Evolutionary conservation across 495 filamentous ascomycete species (phyloP), one percentile per base, ranked within the genome.

Genomic region (Poronia punctata): DNA sequence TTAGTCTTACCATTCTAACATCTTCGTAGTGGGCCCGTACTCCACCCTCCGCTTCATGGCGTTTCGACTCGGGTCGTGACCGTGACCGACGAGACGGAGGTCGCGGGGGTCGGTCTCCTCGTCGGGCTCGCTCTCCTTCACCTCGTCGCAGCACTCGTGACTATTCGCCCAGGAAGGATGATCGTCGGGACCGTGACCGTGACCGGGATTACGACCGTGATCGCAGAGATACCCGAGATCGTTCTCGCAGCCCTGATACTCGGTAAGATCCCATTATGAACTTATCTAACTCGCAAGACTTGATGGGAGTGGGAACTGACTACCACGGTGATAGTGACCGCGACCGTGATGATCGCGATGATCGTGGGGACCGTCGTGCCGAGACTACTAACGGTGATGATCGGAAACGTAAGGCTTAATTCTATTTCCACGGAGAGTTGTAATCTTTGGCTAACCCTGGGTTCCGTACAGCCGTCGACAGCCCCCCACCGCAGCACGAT

Each of bases 1-100:
- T 29, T 33, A n/a, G 7, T 27, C 19, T 40, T 19, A 24, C 8
- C 14, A 33, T 30, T 38, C 22, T 57, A 38, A 46, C 46, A 64
- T 22, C 15, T 20, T 11, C 39, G 11, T 42, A 99, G 92, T 99
- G 92, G 92, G 92, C 92, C 53, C 86, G 92, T 49, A 99, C 92
- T 55, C 92, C 92, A 33, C 92, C 93, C 12, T 99, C 92, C 31
- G 93, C 93, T 31, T 96, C 90, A 39, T 99, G 92, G 92, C 83
- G 92, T 30, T 99, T 97, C 54, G 92, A 99, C 59, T 86, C 84
- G 51, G 84, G 82, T 30, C 80, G 86, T 65, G 83, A 86, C 45
- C 80, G 80, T 57, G 79, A 82, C 38, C 74, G 74, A 50, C 68
- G 67, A 44, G 72, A 76, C 7, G 30, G 43, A 7, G 43, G 19